Base-by-base conservation (phyloP, 2,329 filamentous ascomycete genomes). In the Thielaviopsis cerberus region DNA sequence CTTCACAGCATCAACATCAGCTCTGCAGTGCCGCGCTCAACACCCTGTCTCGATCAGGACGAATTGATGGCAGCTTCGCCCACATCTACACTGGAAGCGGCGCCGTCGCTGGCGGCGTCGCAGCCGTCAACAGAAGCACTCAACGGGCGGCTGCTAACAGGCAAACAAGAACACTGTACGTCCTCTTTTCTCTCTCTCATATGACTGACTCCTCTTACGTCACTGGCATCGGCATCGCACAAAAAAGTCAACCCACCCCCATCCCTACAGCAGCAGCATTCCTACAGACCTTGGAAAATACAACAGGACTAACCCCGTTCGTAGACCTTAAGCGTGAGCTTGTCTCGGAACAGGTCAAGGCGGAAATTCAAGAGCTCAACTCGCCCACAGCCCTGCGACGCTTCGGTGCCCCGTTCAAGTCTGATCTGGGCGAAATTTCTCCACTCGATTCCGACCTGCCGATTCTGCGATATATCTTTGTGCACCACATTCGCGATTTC, bases 141-240 rank as follows among this genome's bases (percentile, higher is more conserved):
- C 53, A 59, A 59, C 73, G 54, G 67, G 71, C 2, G 74, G 72
- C 50, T 75, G 5, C 73, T 98, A 67, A 95, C 90, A 0, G 92
- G 92, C 64, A 97, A 96, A 73, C 91, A 98, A 77, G 92, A 98
- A 70, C 92, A 98, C 70, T 98, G 89, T 94, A 70, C 65, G 83
- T 71, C 54, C 51, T 8, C 45, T 22, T 41, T 25, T 20, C 17
- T 3, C 13, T 27, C 24, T 50, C 25, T 27, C 37, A 7, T n/a
- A 34, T 45, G 24, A 37, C 24, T 50, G 41, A 54, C 25, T 57
- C 55, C 50, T 52, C 26, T 34, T 45, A 25, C 30, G 52, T 22
- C 15, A n/a, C 20, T 30, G 5, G 22, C 48, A 22, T n/a, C 34
- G 6, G 4, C 41, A 48, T 48, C 20, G 22, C 41, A 22, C 3